Conservation (phyloP, 768 basidiomycete species). For the Phlegmacium glaucopus region DNA sequence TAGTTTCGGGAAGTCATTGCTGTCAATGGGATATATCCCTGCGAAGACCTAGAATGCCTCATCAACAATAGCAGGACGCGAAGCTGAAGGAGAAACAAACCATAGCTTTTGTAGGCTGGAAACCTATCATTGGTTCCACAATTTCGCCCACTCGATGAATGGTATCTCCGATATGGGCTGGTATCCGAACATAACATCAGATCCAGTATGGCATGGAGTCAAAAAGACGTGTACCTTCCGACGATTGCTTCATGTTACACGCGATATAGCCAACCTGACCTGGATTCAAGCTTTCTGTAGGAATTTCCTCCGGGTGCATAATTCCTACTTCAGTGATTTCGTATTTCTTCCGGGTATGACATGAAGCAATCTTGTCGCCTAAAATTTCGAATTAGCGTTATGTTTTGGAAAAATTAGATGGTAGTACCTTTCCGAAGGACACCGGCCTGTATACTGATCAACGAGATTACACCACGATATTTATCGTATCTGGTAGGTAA, state of each 20-base stretch:
- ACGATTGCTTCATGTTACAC: constrained; percentile 97
- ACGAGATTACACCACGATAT: constrained; percentile 93
- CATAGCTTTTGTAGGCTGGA: constrained; percentile 93
- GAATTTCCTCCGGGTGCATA: constrained; percentile 86
- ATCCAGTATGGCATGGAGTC: background rate
- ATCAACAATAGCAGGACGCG: constrained; percentile 2
- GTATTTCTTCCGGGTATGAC: constrained; percentile 82
- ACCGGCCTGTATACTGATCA: constrained; percentile 81
- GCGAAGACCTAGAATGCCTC: constrained; percentile 70
- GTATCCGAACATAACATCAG: background rate
- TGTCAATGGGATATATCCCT: constrained; percentile 91
- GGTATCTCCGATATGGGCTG: constrained; percentile 95
- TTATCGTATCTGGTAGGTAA: constrained; percentile 71
- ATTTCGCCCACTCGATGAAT: constrained; percentile 69
- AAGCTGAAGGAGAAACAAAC: constrained; percentile 34
- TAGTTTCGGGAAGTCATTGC: constrained; percentile 86
- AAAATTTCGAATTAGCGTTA: background rate
- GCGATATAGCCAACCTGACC: constrained; percentile 89
- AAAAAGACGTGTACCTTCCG: constrained; percentile 61
- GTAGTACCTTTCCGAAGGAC: constrained; percentile 71
- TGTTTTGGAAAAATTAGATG: background rate
- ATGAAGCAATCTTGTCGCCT: constrained; percentile 91
- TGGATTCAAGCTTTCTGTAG: constrained; percentile 60
- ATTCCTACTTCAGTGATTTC: constrained; percentile 87
- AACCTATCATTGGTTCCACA: constrained; percentile 85